These are phyloP conservation scores for Wallemia hederae DNA, from an alignment of 1,284 basidiomycete species.

Conservation along the genomic window DNA sequence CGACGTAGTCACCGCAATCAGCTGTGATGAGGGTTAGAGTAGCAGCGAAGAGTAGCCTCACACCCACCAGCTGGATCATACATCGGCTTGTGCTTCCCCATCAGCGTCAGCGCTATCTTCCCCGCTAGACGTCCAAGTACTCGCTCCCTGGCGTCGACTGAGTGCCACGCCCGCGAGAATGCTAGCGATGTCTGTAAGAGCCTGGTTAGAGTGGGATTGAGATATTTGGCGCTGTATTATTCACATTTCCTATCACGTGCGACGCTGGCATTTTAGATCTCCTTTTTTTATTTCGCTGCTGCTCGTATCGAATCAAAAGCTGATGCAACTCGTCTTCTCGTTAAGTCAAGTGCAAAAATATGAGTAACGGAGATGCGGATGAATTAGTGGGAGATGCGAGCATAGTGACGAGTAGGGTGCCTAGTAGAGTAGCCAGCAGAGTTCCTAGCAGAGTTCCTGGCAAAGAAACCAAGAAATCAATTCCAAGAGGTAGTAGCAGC, in stretches of 20 bases:
- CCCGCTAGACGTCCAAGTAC: slow-evolving; percentile 76
- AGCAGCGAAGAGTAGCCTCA: background rate
- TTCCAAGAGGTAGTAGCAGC: too few species aligned
- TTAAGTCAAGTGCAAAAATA: too few species aligned
- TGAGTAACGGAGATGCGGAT: too few species aligned
- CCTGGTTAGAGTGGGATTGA: background rate
- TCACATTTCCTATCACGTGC: background rate
- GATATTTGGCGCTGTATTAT: background rate
- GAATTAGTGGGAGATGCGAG: too few species aligned
- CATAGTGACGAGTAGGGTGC: too few species aligned
- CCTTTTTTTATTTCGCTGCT: too few species aligned
- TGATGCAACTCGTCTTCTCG: too few species aligned
- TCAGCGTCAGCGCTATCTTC: slow-evolving; percentile 72
- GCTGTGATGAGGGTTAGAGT: slow-evolving; percentile 21
- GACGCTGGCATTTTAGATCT: background rate
- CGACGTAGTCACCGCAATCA: slow-evolving; percentile 90
- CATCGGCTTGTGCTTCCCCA: slow-evolving; percentile 98
- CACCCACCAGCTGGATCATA: slow-evolving; percentile 60
- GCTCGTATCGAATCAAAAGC: too few species aligned
- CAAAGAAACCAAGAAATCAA: too few species aligned
- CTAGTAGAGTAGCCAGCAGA: too few species aligned
- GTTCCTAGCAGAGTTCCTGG: too few species aligned
- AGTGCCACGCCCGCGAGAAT: slow-evolving; percentile 81
- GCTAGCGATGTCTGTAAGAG: slow-evolving; percentile 53
- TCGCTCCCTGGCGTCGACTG: slow-evolving; percentile 66